Evolutionary conservation across 1,139 yeast genomes (phyloP).

Genomic region (Scheffersomyces illinoinensis): DNA sequence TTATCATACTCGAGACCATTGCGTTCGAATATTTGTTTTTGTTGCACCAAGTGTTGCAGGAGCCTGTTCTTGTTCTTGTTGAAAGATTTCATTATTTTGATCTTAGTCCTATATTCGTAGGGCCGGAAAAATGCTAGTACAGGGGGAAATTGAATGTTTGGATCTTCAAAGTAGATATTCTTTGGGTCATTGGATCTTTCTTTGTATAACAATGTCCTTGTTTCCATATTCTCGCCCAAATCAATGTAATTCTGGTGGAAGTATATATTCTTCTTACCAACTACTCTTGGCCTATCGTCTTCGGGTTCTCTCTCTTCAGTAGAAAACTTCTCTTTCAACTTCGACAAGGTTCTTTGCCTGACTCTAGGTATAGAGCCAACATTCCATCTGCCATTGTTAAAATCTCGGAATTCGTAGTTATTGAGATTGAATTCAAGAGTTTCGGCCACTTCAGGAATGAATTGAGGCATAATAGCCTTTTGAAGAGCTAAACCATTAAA

Average conservation of each 20-base stretch:
- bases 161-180: slow-evolving; percentile 34
- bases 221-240: slow-evolving; percentile 17
- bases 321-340: slow-evolving; percentile 7
- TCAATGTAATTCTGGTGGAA: slow-evolving; percentile 22
- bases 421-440: slow-evolving; percentile 11
- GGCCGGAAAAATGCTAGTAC: slow-evolving; percentile 57
- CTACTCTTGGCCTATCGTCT: slow-evolving; percentile 12
- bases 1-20: slow-evolving; percentile 1
- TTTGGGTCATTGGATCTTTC: slow-evolving; percentile 21
- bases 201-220: slow-evolving; percentile 21
- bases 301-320: slow-evolving; percentile 2
- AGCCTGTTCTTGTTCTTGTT: slow-evolving; percentile 14
- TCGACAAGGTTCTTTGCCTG: slow-evolving; percentile 14
- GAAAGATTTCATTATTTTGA: slow-evolving; percentile 33
- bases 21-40: not conserved
- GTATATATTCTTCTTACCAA: slow-evolving; percentile 21
- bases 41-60: slow-evolving; percentile 5
- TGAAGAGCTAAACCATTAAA: slow-evolving; percentile 33
- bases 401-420: slow-evolving; percentile 35
- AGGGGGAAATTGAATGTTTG: slow-evolving; percentile 30
- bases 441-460: slow-evolving; percentile 19
- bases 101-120: slow-evolving; percentile 45
- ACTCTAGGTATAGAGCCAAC: slow-evolving; percentile 50
- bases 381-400: slow-evolving; percentile 34
- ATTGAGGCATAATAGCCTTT: slow-evolving; percentile 22